phyloP scores from a whole-genome alignment of 2,329 filamentous ascomycete species.

The Talaromyces sp. region DNA sequence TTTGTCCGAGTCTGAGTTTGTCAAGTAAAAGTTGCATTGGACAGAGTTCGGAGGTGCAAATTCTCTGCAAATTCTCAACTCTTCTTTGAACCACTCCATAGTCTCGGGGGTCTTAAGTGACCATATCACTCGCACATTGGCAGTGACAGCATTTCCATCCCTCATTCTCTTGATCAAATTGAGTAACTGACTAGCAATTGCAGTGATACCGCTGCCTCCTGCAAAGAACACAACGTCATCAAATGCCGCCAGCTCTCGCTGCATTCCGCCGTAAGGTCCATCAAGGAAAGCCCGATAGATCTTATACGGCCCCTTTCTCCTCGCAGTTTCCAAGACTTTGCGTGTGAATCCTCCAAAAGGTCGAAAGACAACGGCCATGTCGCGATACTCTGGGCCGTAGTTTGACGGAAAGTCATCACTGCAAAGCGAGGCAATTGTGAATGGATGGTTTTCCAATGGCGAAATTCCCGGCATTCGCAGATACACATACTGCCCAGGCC shows the following conservation, averaged over 20 bases:
- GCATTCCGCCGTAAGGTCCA: conserved; percentile 93
- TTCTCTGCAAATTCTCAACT: conserved; percentile 85
- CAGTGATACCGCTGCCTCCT: conserved; percentile 90
- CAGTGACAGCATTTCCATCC: conserved; percentile 88
- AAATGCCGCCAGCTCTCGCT: conserved; percentile 81
- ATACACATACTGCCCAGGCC: conserved; percentile 90
- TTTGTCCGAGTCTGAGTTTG: conserved; percentile 55
- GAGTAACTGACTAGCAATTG: conserved; percentile 82
- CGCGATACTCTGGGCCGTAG: conserved; percentile 80
- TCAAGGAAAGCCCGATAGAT: conserved; percentile 91
- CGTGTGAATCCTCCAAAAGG: conserved; percentile 88
- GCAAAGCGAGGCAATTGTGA: conserved; percentile 88
- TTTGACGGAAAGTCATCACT: conserved; percentile 90
- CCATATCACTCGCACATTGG: conserved; percentile 90
- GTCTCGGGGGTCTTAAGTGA: conserved; percentile 83
- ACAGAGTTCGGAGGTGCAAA: conserved; percentile 82
- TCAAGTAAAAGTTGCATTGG: conserved; percentile 92
- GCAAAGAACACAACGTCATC: conserved; percentile 91
- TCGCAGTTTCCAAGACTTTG: conserved; percentile 73
- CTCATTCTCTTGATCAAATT: conserved; percentile 96
- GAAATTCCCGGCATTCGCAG: conserved; percentile 90
- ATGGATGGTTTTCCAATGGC: conserved; percentile 87
- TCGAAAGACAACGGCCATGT: conserved; percentile 86
- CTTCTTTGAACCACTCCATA: conserved; percentile 97
- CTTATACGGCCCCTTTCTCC: conserved; percentile 82